phyloP scores from a whole-genome alignment of 441 rosid species.

The Breynia disticha region DNA sequence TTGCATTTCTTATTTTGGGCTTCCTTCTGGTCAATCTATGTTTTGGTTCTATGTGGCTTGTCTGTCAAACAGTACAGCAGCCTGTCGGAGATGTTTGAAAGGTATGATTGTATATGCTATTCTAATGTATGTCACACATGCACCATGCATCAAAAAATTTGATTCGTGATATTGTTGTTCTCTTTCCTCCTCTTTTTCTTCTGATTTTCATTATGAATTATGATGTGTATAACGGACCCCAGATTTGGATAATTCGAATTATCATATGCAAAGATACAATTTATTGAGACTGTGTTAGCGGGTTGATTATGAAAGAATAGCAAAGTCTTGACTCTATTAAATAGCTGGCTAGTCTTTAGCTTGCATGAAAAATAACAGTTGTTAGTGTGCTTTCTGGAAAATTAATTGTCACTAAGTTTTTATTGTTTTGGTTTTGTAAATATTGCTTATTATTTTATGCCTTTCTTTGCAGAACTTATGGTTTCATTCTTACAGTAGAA shows the following conservation, averaged over 20 bases:
- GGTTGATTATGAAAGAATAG: conserved; percentile 2
- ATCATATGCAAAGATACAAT: background rate
- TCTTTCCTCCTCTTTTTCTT: background rate
- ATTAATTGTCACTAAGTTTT: background rate
- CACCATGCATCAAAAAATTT: conserved; percentile 2
- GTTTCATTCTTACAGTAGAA: conserved; percentile 88
- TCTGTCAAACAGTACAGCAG: conserved; percentile 62
- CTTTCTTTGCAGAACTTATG: conserved; percentile 59
- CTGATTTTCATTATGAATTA: background rate
- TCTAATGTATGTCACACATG: background rate
- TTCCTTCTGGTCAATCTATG: conserved; percentile 55
- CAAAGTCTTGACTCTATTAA: too few species aligned
- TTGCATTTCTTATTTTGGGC: conserved; percentile 58
- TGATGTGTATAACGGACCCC: background rate
- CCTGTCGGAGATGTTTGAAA: conserved; percentile 71
- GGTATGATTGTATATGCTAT: conserved; percentile 33
- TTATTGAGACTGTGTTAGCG: background rate
- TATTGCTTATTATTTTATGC: conserved; percentile 9
- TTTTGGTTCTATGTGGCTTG: conserved; percentile 54
- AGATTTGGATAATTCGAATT: background rate
- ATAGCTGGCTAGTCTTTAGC: too few species aligned
- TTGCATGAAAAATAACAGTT: too few species aligned
- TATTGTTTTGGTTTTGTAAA: background rate
- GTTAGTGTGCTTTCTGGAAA: too few species aligned
- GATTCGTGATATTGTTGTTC: too few species aligned